Percentiles rank a stretch among this genome's conserved stretches.
These are phyloP conservation scores for Nicotiana attenuata DNA, from an alignment of 257 asterid genomes.

Conservation along the genomic window DNA sequence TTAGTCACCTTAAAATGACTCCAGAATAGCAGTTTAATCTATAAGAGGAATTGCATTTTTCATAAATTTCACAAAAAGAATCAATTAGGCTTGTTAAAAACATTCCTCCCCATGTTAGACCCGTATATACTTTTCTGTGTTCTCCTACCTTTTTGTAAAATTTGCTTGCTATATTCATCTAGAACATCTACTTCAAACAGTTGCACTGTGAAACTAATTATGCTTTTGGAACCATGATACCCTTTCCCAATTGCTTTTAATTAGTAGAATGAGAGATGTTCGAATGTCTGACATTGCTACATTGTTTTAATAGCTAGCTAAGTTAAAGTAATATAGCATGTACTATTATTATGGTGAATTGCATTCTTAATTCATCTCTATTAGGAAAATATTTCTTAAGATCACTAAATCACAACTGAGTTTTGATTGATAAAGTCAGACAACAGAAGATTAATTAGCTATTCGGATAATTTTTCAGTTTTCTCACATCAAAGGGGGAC, in stretches of 20 bases:
- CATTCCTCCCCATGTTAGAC: not conserved
- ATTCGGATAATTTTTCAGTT: not conserved
- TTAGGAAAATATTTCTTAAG: not conserved
- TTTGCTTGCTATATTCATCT: not conserved
- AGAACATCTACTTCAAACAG: not conserved
- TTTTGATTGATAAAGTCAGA: not conserved
- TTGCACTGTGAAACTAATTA: not conserved
- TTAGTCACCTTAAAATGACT: not conserved
- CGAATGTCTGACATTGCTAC: not conserved
- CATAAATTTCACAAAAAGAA: not conserved
- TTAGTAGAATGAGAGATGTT: not conserved
- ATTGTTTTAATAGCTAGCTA: not conserved
- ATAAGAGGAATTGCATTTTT: not conserved
- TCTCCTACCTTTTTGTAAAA: not conserved
- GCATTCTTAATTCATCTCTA: not conserved
- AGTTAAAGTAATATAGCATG: not conserved
- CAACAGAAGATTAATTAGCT: not conserved
- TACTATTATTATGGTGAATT: not conserved
- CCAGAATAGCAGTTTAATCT: not conserved
- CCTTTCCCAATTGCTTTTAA: not conserved
- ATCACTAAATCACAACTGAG: not conserved
- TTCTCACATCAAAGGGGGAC: too few relatives aligned
- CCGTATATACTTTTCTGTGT: not conserved
- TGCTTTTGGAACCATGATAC: not conserved
- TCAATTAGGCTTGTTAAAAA: not conserved